Evolutionary conservation across 2,329 filamentous ascomycete species (phyloP).

Genomic region (Calonectria honghensis): DNA sequence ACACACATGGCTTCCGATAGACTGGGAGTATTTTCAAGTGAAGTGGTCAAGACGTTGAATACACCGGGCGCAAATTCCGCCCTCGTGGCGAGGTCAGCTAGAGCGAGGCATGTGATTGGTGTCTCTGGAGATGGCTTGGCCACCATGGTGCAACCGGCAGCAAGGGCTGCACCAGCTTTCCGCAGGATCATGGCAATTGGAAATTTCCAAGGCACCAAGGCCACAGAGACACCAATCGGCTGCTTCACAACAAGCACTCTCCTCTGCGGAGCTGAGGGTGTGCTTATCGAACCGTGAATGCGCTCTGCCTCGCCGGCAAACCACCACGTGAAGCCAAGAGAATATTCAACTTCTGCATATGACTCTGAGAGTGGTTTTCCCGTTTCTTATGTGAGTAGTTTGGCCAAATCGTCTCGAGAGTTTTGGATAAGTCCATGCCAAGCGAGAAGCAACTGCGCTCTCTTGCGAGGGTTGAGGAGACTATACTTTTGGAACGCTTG

Average conservation of each 20-base stretch:
- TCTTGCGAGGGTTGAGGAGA: not conserved
- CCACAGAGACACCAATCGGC: not conserved
- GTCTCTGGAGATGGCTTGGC: conserved; percentile 85
- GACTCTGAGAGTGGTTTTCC: not conserved
- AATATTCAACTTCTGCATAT: not conserved
- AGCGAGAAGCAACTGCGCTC: not conserved
- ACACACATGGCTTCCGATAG: conserved; percentile 67
- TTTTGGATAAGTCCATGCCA: not conserved
- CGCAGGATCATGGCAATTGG: not conserved
- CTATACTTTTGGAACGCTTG: no score
- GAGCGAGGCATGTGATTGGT: conserved; percentile 79
- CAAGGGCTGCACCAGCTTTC: conserved; percentile 62
- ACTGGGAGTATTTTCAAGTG: conserved; percentile 62
- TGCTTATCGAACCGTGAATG: not conserved
- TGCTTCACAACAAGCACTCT: not conserved
- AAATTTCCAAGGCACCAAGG: not conserved
- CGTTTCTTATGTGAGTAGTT: not conserved
- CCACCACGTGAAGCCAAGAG: not conserved
- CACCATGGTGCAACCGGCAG: conserved; percentile 85
- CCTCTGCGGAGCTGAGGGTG: not conserved
- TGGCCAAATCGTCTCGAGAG: not conserved
- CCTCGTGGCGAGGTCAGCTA: conserved; percentile 79
- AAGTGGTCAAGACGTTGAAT: conserved; percentile 71
- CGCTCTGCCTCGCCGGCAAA: not conserved
- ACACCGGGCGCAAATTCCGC: conserved; percentile 85